phyloP scores from a whole-genome alignment of 305 asterid species.

The Solanum chacoense region DNA sequence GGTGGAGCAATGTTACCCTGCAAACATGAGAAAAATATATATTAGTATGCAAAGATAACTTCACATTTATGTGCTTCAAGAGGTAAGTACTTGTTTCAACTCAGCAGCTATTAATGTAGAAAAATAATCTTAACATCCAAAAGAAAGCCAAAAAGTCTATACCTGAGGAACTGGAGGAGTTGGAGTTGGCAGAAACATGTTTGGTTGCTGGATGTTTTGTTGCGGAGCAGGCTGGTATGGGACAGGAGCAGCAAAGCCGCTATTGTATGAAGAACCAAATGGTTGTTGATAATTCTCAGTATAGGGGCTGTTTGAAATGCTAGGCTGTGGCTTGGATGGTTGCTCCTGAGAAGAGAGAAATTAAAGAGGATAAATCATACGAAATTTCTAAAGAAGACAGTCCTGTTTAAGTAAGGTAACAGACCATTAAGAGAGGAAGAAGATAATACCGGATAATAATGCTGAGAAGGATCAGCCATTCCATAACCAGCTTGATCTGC shows the following conservation, averaged over 20 bases:
- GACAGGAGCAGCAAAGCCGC: slow-evolving; percentile 40
- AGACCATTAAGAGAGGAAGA: slow-evolving; percentile 2
- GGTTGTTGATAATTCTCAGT: slow-evolving; percentile 59
- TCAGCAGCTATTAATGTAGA: neutral
- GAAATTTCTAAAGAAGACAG: neutral
- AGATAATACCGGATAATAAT: slow-evolving; percentile 51
- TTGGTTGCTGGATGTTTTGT: slow-evolving; percentile 40
- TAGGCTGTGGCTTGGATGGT: slow-evolving; percentile 33
- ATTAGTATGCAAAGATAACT: neutral
- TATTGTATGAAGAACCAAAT: slow-evolving; percentile 24
- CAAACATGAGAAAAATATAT: slow-evolving; percentile 4
- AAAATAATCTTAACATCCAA: neutral
- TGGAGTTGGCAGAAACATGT: slow-evolving; percentile 76
- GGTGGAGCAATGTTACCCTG: slow-evolving; percentile 73
- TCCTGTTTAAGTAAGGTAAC: neutral
- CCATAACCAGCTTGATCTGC: slow-evolving; percentile 48
- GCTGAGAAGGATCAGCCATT: slow-evolving; percentile 47
- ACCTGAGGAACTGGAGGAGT: slow-evolving; percentile 52
- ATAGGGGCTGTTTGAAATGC: slow-evolving; percentile 43
- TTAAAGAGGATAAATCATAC: neutral
- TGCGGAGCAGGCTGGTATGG: slow-evolving; percentile 51
- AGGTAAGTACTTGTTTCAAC: neutral
- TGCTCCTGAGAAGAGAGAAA: slow-evolving; percentile 36
- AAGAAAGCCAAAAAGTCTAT: neutral
- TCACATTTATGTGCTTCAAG: neutral